Percentiles rank a stretch among this genome's conserved stretches.
phyloP scores from a whole-genome alignment of 768 basidiomycete species.

The Fomitopsis pulvina region DNA sequence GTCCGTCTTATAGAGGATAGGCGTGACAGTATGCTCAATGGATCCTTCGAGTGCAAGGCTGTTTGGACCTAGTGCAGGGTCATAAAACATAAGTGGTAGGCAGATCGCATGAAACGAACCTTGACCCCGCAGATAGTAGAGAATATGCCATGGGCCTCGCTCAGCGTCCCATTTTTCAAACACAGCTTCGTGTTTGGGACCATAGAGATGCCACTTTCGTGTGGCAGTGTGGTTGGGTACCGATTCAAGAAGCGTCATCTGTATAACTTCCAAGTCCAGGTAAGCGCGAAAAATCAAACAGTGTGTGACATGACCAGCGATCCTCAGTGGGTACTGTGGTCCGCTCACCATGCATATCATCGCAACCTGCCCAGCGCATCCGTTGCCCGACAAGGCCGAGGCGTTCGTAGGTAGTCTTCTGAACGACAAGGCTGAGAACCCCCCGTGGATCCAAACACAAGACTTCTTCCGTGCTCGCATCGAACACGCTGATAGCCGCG shows the following conservation, averaged over 20 bases:
- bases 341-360: slow-evolving; percentile 44
- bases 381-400: slow-evolving; percentile 54
- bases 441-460: slow-evolving; percentile 70
- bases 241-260: slow-evolving; percentile 36
- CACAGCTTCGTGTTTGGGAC: slow-evolving; percentile 33
- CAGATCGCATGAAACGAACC: too few relatives aligned
- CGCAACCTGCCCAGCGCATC: slow-evolving; percentile 37
- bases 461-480: slow-evolving; percentile 36
- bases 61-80: not conserved
- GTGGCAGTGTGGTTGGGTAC: slow-evolving; percentile 22
- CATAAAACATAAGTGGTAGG: too few relatives aligned
- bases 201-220: slow-evolving; percentile 17
- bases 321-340: not conserved
- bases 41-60: not conserved
- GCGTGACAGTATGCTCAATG: slow-evolving; percentile 14
- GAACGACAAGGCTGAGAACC: slow-evolving; percentile 47
- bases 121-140: slow-evolving; percentile 26
- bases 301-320: slow-evolving; percentile 1
- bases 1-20: slow-evolving; percentile 17
- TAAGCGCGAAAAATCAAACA: slow-evolving; percentile 3
- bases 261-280: slow-evolving; percentile 45
- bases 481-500: slow-evolving; percentile 11
- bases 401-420: slow-evolving; percentile 51
- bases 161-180: slow-evolving; percentile 45
- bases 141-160: slow-evolving; percentile 42